phyloP scores from a whole-genome alignment of 1,139 yeast genomes.

The Yamadazyma sp. region DNA sequence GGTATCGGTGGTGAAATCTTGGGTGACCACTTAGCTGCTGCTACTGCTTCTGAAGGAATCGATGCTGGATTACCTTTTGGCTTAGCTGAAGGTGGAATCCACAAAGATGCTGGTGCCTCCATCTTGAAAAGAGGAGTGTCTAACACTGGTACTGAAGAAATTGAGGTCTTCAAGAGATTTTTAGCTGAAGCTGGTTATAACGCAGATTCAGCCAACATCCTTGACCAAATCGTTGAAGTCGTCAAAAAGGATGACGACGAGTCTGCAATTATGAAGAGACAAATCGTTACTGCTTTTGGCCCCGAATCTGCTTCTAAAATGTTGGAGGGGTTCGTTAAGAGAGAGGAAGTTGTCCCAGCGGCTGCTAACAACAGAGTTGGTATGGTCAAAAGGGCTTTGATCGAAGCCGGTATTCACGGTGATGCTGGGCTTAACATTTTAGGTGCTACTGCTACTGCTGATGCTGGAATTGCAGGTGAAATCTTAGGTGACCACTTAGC shows the following conservation, averaged over 20 bases:
- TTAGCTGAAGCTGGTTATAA: constrained; percentile 12
- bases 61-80: constrained; percentile 13
- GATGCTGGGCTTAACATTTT: constrained; percentile 12
- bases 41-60: constrained; percentile 13
- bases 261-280: constrained; percentile 13
- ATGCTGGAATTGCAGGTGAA: constrained; percentile 8
- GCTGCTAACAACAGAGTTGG: constrained; percentile 13
- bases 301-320: constrained; percentile 11
- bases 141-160: constrained; percentile 11
- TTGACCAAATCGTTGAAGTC: constrained; percentile 13
- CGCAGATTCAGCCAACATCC: constrained; percentile 10
- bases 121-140: constrained; percentile 12
- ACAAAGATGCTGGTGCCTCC: constrained; percentile 12
- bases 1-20: constrained; percentile 12
- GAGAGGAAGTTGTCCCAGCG: constrained; percentile 8
- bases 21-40: constrained; percentile 16
- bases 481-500: constrained; percentile 13
- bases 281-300: constrained; percentile 15
- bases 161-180: constrained; percentile 15
- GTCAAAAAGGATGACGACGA: constrained; percentile 13
- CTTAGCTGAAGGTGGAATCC: constrained; percentile 11
- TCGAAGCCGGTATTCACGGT: constrained; percentile 14
- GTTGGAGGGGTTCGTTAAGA: constrained; percentile 12
- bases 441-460: constrained; percentile 10
- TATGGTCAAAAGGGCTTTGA: constrained; percentile 16